Evolutionary conservation across 2,329 filamentous ascomycete genomes (phyloP).

Genomic region (Aspergillus flavus): DNA sequence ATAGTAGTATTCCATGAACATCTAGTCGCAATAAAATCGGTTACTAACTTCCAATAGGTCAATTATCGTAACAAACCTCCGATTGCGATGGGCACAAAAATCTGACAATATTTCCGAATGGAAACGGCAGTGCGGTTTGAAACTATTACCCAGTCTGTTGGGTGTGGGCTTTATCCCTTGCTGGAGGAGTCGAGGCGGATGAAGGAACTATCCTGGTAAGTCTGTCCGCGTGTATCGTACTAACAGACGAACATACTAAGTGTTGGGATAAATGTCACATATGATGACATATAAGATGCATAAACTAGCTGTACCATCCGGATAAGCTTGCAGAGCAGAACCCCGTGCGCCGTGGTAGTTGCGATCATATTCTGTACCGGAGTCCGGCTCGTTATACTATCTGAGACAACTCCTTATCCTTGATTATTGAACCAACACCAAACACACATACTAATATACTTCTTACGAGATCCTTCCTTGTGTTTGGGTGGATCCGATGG

Average conservation of each 20-base stretch:
- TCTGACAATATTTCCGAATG: not conserved
- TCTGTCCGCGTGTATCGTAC: not conserved
- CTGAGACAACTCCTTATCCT: not conserved
- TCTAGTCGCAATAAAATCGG: not conserved
- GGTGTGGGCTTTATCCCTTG: not conserved
- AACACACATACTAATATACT: not conserved
- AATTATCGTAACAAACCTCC: not conserved
- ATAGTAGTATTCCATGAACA: not conserved
- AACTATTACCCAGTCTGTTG: not conserved
- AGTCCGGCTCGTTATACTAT: not conserved
- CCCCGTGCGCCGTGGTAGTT: not conserved
- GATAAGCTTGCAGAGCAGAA: not conserved
- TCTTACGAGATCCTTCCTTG: not conserved
- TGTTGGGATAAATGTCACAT: not conserved
- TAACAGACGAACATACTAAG: not conserved
- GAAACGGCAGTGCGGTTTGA: not conserved
- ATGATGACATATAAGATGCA: slow-evolving; percentile 2
- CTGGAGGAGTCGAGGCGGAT: not conserved
- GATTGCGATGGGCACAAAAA: not conserved
- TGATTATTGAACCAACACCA: not conserved
- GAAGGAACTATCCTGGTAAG: not conserved
- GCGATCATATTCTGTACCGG: not conserved
- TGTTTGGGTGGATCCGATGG: too few species aligned
- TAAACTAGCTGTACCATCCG: not conserved
- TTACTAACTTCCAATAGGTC: not conserved